Conservation (phyloP, 2,329 filamentous ascomycete species). For the Penicillium sp. region DNA sequence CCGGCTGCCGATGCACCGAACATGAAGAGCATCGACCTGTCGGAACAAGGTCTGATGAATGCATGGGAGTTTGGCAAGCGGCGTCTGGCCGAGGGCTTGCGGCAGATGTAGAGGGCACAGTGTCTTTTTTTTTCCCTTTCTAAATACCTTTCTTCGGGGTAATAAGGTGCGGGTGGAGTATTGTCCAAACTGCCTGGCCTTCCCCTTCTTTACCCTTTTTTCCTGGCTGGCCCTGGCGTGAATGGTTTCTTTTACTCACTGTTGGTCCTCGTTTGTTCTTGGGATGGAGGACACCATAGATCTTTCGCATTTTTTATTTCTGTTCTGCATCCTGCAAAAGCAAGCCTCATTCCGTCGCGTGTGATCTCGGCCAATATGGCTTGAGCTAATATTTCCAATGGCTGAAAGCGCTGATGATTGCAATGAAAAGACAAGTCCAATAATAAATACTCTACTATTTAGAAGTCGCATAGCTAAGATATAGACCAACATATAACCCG, state of each 20-base stretch:
- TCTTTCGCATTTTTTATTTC: conserved; percentile 13
- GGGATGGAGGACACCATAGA: conserved; percentile 26
- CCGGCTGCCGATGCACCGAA: conserved; percentile 84
- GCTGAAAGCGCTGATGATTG: conserved; percentile 19
- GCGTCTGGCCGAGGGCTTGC: conserved; percentile 85
- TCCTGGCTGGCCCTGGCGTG: conserved; percentile 40
- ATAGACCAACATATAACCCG: not conserved
- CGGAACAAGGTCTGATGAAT: conserved; percentile 93
- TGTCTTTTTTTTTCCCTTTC: not conserved
- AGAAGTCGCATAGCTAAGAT: not conserved
- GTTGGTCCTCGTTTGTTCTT: conserved; percentile 17
- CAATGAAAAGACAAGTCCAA: conserved; percentile 16
- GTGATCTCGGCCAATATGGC: conserved; percentile 10
- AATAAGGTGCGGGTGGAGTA: not conserved
- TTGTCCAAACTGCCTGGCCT: not conserved
- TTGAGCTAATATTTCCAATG: conserved; percentile 17
- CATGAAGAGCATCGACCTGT: conserved; percentile 90
- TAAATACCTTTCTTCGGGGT: conserved; percentile 11
- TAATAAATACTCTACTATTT: not conserved
- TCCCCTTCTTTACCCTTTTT: conserved; percentile 19
- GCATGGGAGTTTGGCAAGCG: conserved; percentile 90
- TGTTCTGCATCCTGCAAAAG: conserved; percentile 22
- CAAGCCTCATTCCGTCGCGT: conserved; percentile 9
- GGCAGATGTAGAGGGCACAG: conserved; percentile 49
- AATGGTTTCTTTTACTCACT: conserved; percentile 23